Evolutionary conservation across 2,329 filamentous ascomycete species (phyloP).

Genomic region (Sporothrix protearum): DNA sequence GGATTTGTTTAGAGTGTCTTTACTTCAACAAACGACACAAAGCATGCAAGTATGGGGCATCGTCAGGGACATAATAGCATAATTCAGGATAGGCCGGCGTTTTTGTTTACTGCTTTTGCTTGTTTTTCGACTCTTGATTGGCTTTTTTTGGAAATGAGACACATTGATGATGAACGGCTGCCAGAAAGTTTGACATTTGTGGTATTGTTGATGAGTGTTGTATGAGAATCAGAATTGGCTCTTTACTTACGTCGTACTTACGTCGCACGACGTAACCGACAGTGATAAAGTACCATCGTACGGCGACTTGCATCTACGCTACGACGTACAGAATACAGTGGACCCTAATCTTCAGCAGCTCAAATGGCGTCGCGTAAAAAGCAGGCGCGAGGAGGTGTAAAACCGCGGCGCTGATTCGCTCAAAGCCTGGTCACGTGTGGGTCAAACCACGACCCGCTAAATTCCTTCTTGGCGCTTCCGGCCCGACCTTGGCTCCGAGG

Average conservation of each 20-base stretch:
- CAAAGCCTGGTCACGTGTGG: constrained; percentile 10
- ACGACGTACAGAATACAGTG: not conserved
- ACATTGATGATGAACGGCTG: not conserved
- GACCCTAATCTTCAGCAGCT: not conserved
- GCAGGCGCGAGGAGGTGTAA: constrained; percentile 16
- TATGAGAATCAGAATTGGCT: not conserved
- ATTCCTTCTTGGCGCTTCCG: constrained; percentile 5
- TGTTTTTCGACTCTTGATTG: not conserved
- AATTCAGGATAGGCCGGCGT: not conserved
- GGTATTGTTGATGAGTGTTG: not conserved
- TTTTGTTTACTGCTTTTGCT: not conserved
- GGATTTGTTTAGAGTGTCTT: not conserved
- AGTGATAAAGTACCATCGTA: not conserved
- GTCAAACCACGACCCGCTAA: not conserved
- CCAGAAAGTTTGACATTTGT: too few species aligned
- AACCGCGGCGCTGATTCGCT: constrained; percentile 18
- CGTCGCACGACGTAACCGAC: too few species aligned
- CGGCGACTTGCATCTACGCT: too few species aligned
- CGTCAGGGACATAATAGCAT: not conserved
- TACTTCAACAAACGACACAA: not conserved
- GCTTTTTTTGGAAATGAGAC: not conserved
- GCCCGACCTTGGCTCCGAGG: constrained; percentile 27
- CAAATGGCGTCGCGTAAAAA: not conserved
- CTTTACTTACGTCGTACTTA: too few species aligned
- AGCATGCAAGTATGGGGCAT: not conserved